Percentiles rank a stretch among this genome's conserved stretches.
phyloP scores from a whole-genome alignment of 352 stramenopile genomes.

The Phytophthora litchii region DNA sequence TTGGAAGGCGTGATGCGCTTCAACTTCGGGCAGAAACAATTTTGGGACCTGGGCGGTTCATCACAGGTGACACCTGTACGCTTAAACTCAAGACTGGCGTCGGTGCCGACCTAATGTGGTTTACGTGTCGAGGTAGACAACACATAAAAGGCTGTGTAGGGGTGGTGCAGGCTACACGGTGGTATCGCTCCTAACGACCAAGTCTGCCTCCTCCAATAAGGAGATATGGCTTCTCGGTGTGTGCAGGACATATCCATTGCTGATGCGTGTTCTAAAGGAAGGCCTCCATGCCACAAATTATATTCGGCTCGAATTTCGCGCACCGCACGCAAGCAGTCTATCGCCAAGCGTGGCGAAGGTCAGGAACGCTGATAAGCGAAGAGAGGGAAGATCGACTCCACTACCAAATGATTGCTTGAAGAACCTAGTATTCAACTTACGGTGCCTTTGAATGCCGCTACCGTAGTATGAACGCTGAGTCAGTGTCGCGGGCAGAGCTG shows the following conservation, averaged over 20 bases:
- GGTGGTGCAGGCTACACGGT: background rate
- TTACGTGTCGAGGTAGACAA: background rate
- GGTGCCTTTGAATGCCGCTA: too few species aligned
- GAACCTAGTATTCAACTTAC: background rate
- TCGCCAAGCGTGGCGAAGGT: background rate
- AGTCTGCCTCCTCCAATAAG: background rate
- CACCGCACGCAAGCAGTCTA: background rate
- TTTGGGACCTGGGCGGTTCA: background rate
- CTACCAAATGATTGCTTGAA: background rate
- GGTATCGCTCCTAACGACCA: background rate
- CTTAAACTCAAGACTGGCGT: too few species aligned
- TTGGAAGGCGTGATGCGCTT: constrained; percentile 7
- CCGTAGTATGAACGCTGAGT: too few species aligned
- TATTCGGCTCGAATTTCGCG: background rate
- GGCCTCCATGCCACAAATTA: background rate
- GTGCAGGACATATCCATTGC: background rate
- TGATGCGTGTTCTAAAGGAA: background rate
- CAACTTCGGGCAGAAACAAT: background rate
- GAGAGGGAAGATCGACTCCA: background rate
- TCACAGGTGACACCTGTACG: too few species aligned
- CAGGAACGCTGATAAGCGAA: background rate
- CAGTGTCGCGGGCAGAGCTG: too few species aligned
- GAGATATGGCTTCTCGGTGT: background rate
- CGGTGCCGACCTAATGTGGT: too few species aligned
- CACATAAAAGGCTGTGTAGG: background rate